Evolutionary conservation across 1,284 basidiomycete species (phyloP), one percentile per base, ranked within the genome.

Genomic region (Vanrija sp.): DNA sequence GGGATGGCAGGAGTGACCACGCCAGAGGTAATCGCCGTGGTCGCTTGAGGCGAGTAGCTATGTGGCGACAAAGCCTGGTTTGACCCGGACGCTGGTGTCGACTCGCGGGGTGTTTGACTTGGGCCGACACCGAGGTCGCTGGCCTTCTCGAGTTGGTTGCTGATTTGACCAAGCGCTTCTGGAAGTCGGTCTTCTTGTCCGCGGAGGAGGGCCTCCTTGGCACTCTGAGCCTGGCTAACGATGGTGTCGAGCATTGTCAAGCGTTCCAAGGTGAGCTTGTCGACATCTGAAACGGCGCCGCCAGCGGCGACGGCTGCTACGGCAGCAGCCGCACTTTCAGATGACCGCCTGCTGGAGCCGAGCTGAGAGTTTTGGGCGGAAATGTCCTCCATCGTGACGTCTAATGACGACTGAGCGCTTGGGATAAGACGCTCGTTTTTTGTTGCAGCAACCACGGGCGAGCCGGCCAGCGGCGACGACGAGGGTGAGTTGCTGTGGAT

Each of bases 171-270:
- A 1, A 74, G 60, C 25, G 64, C 70, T 12, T 66, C 61, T 3
- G 68, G 69, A 0, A 69, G 60, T 22, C 63, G 62, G 19, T 64
- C 60, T 23, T 70, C 63, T 43, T 68, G 55, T 4, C 72, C 72
- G 6, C 66, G 59, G 4, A 74, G 51, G 16, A 74, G 41, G 10
- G 70, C 72, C 20, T 64, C 62, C 38, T 65, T 69, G 3, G 71
- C 71, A 18, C 50, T 64, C 43, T 71, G 67, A 0, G 70, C 71
- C 16, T 67, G 63, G 49, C 53, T 65, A 18, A 72, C 63, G 41
- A 74, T 74, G 41, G 66, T 71, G 46, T 73, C 71, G 42, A 73
- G 59, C 42, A 73, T 53, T 3, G 61, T 63, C 36, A 72, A 47
- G 10, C 49, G 45, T n/a, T 59, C 57, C 54, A 59, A 35, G 3